phyloP scores from a whole-genome alignment of 805 yeast species.

The Zygotorulaspora florentina region DNA sequence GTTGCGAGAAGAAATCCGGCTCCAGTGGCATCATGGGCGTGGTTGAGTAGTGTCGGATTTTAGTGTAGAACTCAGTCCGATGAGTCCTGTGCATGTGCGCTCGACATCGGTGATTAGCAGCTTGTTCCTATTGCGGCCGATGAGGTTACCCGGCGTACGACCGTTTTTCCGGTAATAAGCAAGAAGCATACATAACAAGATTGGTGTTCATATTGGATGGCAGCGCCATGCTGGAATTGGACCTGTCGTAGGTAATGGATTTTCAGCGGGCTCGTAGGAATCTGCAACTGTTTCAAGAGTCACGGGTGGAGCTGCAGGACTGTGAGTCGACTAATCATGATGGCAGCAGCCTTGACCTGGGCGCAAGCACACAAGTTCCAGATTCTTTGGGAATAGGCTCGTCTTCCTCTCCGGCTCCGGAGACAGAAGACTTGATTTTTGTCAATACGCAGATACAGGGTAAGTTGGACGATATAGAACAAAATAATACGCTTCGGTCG shows the following conservation, averaged over 20 bases:
- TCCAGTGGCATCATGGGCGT: too few relatives aligned
- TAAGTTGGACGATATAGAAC: slow-evolving; percentile 27
- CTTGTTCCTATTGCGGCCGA: too few relatives aligned
- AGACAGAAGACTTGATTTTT: slow-evolving; percentile 16
- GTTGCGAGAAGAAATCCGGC: too few relatives aligned
- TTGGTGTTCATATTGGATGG: not conserved
- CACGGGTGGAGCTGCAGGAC: slow-evolving; percentile 4
- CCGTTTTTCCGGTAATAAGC: too few relatives aligned
- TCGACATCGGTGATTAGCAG: too few relatives aligned
- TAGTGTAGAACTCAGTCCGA: too few relatives aligned
- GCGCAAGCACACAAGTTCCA: slow-evolving; percentile 15
- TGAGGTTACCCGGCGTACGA: too few relatives aligned
- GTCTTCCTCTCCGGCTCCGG: not conserved
- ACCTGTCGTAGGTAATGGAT: slow-evolving; percentile 19
- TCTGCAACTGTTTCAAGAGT: slow-evolving; percentile 18
- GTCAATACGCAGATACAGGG: slow-evolving; percentile 34
- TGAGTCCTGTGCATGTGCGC: too few relatives aligned
- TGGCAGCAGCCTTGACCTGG: slow-evolving; percentile 2
- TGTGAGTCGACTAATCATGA: not conserved
- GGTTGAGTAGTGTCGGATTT: too few relatives aligned
- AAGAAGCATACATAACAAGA: not conserved
- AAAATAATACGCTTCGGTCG: slow-evolving; percentile 15
- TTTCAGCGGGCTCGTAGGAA: slow-evolving; percentile 26
- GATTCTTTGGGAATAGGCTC: slow-evolving; percentile 7
- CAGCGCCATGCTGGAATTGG: not conserved